phyloP scores from a whole-genome alignment of 2,329 filamentous ascomycete species.

The Capronia coronata region DNA sequence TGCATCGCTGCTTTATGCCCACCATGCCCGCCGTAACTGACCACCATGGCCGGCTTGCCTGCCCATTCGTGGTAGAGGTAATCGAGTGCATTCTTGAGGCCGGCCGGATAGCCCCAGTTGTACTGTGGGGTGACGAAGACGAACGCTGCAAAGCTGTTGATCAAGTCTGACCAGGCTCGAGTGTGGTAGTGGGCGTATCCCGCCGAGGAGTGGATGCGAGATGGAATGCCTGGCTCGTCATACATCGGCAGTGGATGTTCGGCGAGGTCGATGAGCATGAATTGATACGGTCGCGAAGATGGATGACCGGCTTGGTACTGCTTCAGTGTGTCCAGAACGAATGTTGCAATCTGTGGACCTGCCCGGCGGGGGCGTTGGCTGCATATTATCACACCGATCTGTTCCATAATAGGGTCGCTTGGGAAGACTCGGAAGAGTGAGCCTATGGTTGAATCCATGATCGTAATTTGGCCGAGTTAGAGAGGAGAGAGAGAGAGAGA shows the following conservation, averaged over 20 bases:
- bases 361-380: slow-evolving; percentile 35
- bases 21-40: slow-evolving; percentile 49
- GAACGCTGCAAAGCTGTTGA: slow-evolving; percentile 35
- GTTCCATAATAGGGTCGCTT: background rate
- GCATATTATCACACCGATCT: slow-evolving; percentile 35
- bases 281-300: slow-evolving; percentile 9
- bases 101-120: slow-evolving; percentile 50
- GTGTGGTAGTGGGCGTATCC: slow-evolving; percentile 36
- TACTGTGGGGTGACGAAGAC: slow-evolving; percentile 46
- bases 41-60: slow-evolving; percentile 48
- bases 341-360: slow-evolving; percentile 33
- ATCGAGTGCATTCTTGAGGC: slow-evolving; percentile 57
- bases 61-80: slow-evolving; percentile 55
- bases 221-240: slow-evolving; percentile 37
- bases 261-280: slow-evolving; percentile 33
- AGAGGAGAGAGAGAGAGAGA: no score
- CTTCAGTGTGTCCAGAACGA: slow-evolving; percentile 30
- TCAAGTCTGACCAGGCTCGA: slow-evolving; percentile 35
- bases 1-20: slow-evolving; percentile 36
- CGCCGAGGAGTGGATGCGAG: slow-evolving; percentile 30
- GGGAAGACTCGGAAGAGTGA: no score
- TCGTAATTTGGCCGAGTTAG: no score
- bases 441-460: no score
- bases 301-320: slow-evolving; percentile 6
- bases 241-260: slow-evolving; percentile 35